A percentile compares a stretch with the other conserved stretches of the same genome.
These are phyloP conservation scores for Chlorella variabilis DNA, from an alignment of 163 green algal genomes.

Conservation along the genomic window DNA sequence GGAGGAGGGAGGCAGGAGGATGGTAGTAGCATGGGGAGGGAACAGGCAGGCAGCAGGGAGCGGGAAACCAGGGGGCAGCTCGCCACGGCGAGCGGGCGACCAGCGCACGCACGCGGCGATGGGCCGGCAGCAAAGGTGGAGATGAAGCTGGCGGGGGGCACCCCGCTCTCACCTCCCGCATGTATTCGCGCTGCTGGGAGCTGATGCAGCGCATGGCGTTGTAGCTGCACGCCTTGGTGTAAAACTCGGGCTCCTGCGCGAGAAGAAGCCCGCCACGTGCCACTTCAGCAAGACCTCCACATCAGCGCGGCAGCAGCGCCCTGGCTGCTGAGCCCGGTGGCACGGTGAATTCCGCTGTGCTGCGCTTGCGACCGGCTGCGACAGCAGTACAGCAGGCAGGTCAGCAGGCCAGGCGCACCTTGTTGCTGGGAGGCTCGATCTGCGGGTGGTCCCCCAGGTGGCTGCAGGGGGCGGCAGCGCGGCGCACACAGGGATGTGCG, in stretches of 20 bases:
- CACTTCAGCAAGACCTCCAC: too few relatives aligned
- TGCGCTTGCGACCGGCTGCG: too few relatives aligned
- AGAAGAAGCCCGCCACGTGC: not conserved
- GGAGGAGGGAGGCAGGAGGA: too few relatives aligned
- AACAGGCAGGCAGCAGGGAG: too few relatives aligned
- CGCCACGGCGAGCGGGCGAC: too few relatives aligned
- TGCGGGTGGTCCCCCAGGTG: conserved; percentile 4
- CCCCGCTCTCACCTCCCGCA: conserved; percentile 1
- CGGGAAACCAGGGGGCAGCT: too few relatives aligned
- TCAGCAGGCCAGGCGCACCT: not conserved
- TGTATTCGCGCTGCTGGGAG: conserved; percentile 7
- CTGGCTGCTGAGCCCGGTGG: too few relatives aligned
- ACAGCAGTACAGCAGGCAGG: not conserved
- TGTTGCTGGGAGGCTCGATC: not conserved
- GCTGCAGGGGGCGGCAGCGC: not conserved
- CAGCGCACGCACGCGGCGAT: not conserved
- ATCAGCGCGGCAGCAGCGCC: too few relatives aligned
- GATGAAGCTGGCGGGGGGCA: too few relatives aligned
- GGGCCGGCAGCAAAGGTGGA: not conserved
- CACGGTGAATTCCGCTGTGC: too few relatives aligned
- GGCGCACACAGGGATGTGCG: too few relatives aligned
- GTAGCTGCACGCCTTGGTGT: conserved; percentile 30
- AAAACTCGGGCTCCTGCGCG: conserved; percentile 45
- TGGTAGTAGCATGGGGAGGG: too few relatives aligned
- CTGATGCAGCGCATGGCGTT: conserved; percentile 12